Percentiles rank a stretch among this genome's conserved stretches.
These are phyloP conservation scores for Pistacia vera DNA, from an alignment of 345 rosid genomes.

Conservation along the genomic window DNA sequence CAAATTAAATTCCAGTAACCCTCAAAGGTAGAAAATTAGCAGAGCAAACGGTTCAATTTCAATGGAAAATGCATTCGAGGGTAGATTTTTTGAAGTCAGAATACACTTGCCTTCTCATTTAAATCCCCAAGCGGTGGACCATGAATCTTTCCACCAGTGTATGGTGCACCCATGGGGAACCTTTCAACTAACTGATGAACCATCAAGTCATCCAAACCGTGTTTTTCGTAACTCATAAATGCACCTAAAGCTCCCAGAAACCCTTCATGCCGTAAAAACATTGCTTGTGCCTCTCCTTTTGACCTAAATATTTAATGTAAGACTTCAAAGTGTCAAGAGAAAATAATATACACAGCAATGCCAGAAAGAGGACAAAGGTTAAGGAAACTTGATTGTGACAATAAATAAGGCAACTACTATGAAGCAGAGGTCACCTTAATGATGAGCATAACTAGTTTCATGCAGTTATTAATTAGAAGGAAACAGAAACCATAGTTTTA, in stretches of 20 bases:
- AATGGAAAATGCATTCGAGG: conserved; percentile 12
- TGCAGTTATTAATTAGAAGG: not conserved
- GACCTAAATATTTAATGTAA: conserved; percentile 60
- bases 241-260: conserved; percentile 97
- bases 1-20: not conserved
- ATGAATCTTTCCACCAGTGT: conserved; percentile 94
- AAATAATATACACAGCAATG: conserved; percentile 8
- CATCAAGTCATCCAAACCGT: conserved; percentile 96
- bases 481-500: not conserved
- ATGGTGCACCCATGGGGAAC: conserved; percentile 99
- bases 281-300: conserved; percentile 89
- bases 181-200: conserved; percentile 99
- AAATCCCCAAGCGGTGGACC: conserved; percentile 97
- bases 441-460: conserved; percentile 6
- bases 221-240: conserved; percentile 98
- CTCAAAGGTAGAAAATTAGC: not conserved
- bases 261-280: conserved; percentile 99
- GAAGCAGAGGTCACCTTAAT: conserved; percentile 5
- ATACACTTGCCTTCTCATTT: conserved; percentile 84
- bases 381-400: not conserved
- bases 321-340: conserved; percentile 10
- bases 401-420: conserved; percentile 11
- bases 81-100: conserved; percentile 15
- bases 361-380: not conserved
- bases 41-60: conserved; percentile 1